Conservation (phyloP, 2,329 filamentous ascomycete genomes). For the Xylariales sp. region DNA sequence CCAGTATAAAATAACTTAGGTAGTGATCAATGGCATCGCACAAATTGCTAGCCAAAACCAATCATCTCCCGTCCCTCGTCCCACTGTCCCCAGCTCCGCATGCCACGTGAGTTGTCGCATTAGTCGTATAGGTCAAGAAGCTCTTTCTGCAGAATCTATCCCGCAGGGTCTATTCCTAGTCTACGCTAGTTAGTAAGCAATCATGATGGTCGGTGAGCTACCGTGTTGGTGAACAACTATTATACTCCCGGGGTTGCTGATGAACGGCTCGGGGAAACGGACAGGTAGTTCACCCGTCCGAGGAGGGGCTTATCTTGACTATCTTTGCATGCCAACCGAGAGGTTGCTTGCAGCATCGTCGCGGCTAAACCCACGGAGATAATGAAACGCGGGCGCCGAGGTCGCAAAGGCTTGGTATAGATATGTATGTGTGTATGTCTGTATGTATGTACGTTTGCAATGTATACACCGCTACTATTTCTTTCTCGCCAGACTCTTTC, state of each 20-base stretch:
- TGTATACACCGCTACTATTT: too few relatives aligned
- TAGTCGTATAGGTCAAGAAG: neutral
- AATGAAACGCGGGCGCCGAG: neutral
- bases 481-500: too few relatives aligned
- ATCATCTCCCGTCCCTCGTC: too few relatives aligned
- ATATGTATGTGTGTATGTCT: neutral
- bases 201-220: neutral
- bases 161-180: conserved; percentile 4
- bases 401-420: neutral
- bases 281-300: neutral
- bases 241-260: neutral
- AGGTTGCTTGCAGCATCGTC: neutral
- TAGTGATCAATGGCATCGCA: conserved; percentile 47
- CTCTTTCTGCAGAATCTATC: conserved; percentile 3
- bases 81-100: neutral
- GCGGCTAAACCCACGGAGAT: conserved; percentile 27
- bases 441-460: too few relatives aligned
- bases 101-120: neutral
- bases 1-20: conserved; percentile 41
- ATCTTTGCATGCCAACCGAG: neutral
- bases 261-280: neutral
- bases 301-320: neutral
- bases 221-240: neutral
- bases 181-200: conserved; percentile 5
- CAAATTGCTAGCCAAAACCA: conserved; percentile 37